Evolutionary conservation across 2,329 filamentous ascomycete genomes (phyloP).

Genomic region (Diplodia seriata): DNA sequence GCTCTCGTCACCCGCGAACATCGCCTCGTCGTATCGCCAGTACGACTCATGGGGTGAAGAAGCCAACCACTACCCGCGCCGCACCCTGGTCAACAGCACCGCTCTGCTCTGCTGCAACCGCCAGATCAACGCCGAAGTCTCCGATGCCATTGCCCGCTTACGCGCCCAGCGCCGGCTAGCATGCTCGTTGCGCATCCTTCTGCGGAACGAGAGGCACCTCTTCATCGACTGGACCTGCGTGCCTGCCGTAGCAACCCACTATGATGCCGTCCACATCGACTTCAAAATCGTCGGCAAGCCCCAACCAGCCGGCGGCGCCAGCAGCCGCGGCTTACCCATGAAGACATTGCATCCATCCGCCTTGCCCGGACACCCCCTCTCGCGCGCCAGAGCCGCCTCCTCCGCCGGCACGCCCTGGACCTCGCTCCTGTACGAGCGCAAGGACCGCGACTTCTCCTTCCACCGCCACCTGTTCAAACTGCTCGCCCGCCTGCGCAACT

Average conservation of each 20-base stretch:
- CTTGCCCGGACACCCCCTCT: background rate
- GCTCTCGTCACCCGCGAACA: background rate
- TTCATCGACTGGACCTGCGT: constrained; percentile 26
- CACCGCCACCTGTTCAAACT: constrained; percentile 25
- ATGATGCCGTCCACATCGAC: constrained; percentile 15
- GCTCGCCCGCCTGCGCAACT: constrained; percentile 19
- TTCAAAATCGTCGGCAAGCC: constrained; percentile 23
- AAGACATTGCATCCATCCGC: constrained; percentile 11
- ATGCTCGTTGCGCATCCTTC: constrained; percentile 16
- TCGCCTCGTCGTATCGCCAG: constrained; percentile 4
- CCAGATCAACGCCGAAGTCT: constrained; percentile 16
- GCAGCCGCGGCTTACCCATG: background rate
- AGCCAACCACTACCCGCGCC: constrained; percentile 15
- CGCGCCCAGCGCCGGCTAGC: constrained; percentile 12
- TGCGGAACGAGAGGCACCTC: constrained; percentile 26
- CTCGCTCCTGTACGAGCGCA: constrained; percentile 21
- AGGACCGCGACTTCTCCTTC: background rate
- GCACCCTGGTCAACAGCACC: constrained; percentile 20
- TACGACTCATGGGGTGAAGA: constrained; percentile 28
- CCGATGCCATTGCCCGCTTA: constrained; percentile 4
- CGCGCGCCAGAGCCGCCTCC: background rate
- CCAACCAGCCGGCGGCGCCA: background rate
- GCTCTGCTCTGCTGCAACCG: constrained; percentile 20
- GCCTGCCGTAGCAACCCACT: constrained; percentile 18
- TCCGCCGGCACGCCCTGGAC: background rate